Base-by-base conservation (phyloP, 768 basidiomycete genomes). In the Paxillus ammoniavirescens region DNA sequence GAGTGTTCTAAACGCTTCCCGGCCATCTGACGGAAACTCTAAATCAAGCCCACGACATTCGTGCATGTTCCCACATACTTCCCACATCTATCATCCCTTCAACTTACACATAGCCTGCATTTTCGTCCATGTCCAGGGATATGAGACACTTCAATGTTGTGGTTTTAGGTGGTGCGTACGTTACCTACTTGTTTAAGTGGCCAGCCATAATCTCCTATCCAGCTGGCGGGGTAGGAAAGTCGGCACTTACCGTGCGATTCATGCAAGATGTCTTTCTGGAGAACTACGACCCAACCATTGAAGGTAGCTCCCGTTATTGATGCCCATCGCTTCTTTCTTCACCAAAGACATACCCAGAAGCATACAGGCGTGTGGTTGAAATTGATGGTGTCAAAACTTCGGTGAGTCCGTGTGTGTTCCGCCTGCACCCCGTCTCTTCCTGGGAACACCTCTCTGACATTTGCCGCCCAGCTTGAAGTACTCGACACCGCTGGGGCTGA, bases 201-300 rank as follows among this genome's bases (percentile, higher is more conserved):
- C 44, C 31, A 43, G 10, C 8, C 47, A 38, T 49, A 61, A 50
- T 50, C 21, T 48, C 50, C 49, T 43, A 57, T 47, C 50, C 53
- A 91, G 90, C 90, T 64, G 91, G 91, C 63, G 91, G 91, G 21
- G 91, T 93, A 49, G 91, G 91, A 45, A 93, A 93, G 71, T 92
- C 90, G 23, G 89, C 91, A 12, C 76, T 93, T 33, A 91, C 89
- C 65, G 84, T 90, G 61, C 82, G 89, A 54, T 91, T 87, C 66
- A 82, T 90, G 44, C 79, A 79, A 59, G 82, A 88, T 67, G 76
- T 80, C 42, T 91, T 90, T 67, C 73, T 89, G 30, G 86, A 89
- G 61, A 80, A 80, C 58, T 91, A 91, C 67, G 87, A 92, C 65
- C 89, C 89, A 26, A 91, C 90, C 12, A 91, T 92, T 62, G 89